These are phyloP conservation scores for Ophiostoma piceae DNA, from an alignment of 2,329 filamentous ascomycete species.

Conservation along the genomic window DNA sequence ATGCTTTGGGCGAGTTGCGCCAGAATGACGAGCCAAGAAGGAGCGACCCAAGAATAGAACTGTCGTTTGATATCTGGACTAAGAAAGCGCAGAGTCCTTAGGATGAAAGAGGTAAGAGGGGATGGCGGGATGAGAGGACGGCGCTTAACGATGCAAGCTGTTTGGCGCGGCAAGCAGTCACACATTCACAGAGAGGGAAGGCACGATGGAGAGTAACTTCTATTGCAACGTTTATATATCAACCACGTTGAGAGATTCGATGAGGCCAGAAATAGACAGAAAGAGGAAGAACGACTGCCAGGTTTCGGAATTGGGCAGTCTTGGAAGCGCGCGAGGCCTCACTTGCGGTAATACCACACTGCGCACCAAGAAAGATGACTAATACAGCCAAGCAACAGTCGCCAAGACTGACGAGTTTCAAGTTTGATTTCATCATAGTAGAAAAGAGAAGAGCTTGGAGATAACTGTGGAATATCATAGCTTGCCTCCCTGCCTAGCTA, in stretches of 20 bases:
- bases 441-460: neutral
- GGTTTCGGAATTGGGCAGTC: slow-evolving; percentile 1
- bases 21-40: neutral
- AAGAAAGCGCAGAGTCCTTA: neutral
- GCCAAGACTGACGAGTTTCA: slow-evolving; percentile 6
- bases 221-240: slow-evolving; percentile 3
- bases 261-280: neutral
- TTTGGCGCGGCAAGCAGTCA: slow-evolving; percentile 25
- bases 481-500: neutral
- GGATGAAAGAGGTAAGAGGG: slow-evolving; percentile 7
- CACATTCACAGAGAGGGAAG: neutral
- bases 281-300: neutral
- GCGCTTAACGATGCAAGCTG: slow-evolving; percentile 26
- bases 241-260: neutral
- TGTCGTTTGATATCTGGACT: neutral
- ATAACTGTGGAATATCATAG: neutral
- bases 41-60: slow-evolving; percentile 20
- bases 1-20: neutral
- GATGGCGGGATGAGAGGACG: slow-evolving; percentile 17
- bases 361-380: neutral
- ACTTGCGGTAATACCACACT: neutral
- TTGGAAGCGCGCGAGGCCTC: slow-evolving; percentile 14
- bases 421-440: neutral
- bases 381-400: neutral
- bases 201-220: neutral